Evolutionary conservation across 1,284 basidiomycete species (phyloP), one percentile per base, ranked within the genome.

Genomic region (Neolentinus lepideus): DNA sequence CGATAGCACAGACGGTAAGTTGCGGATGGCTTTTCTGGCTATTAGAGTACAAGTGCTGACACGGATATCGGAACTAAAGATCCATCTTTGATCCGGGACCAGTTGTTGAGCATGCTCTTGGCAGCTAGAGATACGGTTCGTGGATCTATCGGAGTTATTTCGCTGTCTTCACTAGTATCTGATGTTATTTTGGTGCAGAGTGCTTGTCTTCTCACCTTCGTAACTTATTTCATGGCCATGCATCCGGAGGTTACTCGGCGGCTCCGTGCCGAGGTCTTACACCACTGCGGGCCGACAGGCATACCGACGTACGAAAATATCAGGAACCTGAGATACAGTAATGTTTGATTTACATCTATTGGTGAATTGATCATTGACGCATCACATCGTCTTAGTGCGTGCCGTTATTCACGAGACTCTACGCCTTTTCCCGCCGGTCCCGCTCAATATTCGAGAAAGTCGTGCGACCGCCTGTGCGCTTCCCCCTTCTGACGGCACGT

Each of bases 391-490:
- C 33, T 54, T 58, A 87, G 84, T 88, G 70, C 78, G 82, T 57
- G 86, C 86, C 2, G 81, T 89, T 12, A 75, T 90, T 33, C 85
- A 89, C 58, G 87, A 90, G 62, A 83, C 84, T 0, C 73, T 90
- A 3, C 78, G 88, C 25, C 66, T 90, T 1, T 90, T 84, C 69
- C 85, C 87, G 2, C 84, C 87, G 8, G 85, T 88, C 1, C 84
- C 85, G 19, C 68, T 84, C 31, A 85, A 88, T 61, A 72, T 81
- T 38, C 78, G 87, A 47, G 83, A 84, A 67, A 77, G 72, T 50
- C 76, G 80, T 33, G 64, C 70, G 0, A 61, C 67, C 1, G 66
- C 78, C 10, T 79, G 77, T 59, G 69, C 76, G 1, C 69, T 86
- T 10, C 84, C 84, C 2, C 71, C 69, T 4, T 71, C 80, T 19